These are phyloP conservation scores for Coprinopsis marcescibilis DNA, from an alignment of 768 basidiomycete species.

Conservation along the genomic window DNA sequence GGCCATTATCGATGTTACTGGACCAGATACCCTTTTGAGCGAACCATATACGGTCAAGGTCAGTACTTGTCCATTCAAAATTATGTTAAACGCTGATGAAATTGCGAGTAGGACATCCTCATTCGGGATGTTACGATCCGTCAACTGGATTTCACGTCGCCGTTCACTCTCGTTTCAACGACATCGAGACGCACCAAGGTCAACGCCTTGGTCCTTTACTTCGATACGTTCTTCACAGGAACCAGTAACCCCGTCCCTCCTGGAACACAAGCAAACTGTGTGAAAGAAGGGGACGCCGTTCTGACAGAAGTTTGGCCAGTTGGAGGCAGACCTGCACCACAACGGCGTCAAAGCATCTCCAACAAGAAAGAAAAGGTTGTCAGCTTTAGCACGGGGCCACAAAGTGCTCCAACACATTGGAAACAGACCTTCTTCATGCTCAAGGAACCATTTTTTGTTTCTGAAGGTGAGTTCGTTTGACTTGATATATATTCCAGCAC, in stretches of 20 bases:
- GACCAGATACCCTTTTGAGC: conserved; percentile 58
- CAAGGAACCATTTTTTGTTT: conserved; percentile 67
- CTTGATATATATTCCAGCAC: not conserved
- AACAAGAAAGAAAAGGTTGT: conserved; percentile 43
- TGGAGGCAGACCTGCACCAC: conserved; percentile 56
- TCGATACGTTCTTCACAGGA: conserved; percentile 86
- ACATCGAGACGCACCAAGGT: conserved; percentile 57
- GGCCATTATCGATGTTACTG: conserved; percentile 77
- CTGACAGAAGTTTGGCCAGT: conserved; percentile 81
- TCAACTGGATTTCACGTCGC: conserved; percentile 74
- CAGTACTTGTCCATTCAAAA: conserved; percentile 11
- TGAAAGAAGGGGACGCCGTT: conserved; percentile 52
- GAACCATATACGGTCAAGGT: conserved; percentile 67
- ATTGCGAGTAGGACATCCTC: conserved; percentile 59
- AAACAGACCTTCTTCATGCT: conserved; percentile 91
- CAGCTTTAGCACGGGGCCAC: conserved; percentile 90
- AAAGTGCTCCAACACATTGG: conserved; percentile 90
- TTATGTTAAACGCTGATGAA: not conserved
- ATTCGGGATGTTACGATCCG: conserved; percentile 56
- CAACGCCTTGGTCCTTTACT: conserved; percentile 83
- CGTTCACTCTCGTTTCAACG: conserved; percentile 71
- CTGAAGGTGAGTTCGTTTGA: conserved; percentile 54
- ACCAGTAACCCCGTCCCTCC: conserved; percentile 48
- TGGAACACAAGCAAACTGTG: conserved; percentile 45
- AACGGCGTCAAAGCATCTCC: conserved; percentile 55